Evolutionary conservation across 2,329 filamentous ascomycete species (phyloP).

Genomic region (Mycosphaerella sp.): DNA sequence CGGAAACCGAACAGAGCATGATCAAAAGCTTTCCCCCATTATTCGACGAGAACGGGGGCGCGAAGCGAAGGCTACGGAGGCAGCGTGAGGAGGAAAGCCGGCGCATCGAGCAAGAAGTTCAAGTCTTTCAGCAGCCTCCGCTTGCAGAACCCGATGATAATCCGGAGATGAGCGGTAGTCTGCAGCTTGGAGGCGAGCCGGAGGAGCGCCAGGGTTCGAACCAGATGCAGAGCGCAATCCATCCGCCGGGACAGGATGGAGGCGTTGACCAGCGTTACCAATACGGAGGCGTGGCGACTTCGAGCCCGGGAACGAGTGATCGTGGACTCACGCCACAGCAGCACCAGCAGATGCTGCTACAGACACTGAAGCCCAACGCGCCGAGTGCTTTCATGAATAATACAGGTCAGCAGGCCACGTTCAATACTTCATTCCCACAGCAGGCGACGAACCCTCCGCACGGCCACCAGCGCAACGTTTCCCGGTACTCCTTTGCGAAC

Average conservation of each 20-base stretch:
- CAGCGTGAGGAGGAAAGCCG: constrained; percentile 56
- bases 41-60: constrained; percentile 75
- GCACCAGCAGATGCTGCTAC: constrained; percentile 60
- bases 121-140: constrained; percentile 43
- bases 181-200: constrained; percentile 86
- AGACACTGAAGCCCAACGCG: constrained; percentile 45
- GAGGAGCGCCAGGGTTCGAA: constrained; percentile 61
- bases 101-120: constrained; percentile 48
- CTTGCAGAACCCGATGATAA: constrained; percentile 60
- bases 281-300: constrained; percentile 37
- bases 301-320: constrained; percentile 54
- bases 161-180: constrained; percentile 68
- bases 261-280: constrained; percentile 29
- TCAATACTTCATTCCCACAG: constrained; percentile 33
- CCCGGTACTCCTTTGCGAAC: constrained; percentile 80
- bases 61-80: constrained; percentile 66
- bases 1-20: constrained; percentile 45
- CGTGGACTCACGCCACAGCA: constrained; percentile 77
- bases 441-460: constrained; percentile 22
- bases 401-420: constrained; percentile 42
- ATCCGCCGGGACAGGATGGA: constrained; percentile 51
- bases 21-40: constrained; percentile 63
- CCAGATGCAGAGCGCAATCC: constrained; percentile 57
- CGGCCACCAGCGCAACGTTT: constrained; percentile 76
- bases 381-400: constrained; percentile 40